These are phyloP conservation scores for Coemansia brasiliensis DNA, from an alignment of 192 early-diverging fungal genomes.

Conservation along the genomic window DNA sequence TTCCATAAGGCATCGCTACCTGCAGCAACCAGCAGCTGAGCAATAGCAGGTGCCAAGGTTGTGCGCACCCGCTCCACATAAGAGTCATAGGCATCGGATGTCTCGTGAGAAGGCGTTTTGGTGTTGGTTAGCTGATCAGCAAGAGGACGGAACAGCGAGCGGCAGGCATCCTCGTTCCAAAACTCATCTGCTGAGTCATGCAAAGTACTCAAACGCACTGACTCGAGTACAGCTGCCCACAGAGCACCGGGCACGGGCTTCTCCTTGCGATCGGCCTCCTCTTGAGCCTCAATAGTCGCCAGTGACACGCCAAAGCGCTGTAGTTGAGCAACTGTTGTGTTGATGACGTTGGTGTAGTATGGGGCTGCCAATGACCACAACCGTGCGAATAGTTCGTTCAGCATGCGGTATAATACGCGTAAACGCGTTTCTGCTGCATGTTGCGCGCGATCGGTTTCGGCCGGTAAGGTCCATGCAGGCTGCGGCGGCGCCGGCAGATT, in stretches of 20 bases:
- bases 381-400: conserved; percentile 35
- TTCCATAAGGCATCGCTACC: conserved; percentile 86
- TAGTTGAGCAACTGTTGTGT: conserved; percentile 62
- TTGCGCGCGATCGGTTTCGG: conserved; percentile 37
- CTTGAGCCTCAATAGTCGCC: conserved; percentile 44
- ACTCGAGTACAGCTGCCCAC: conserved; percentile 72
- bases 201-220: conserved; percentile 65
- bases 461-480: conserved; percentile 50
- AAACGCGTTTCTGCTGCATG: conserved; percentile 28
- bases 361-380: conserved; percentile 72
- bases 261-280: conserved; percentile 38
- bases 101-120: conserved; percentile 10
- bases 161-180: conserved; percentile 73
- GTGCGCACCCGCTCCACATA: conserved; percentile 60
- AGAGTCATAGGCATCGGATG: conserved; percentile 15
- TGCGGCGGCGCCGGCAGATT: background rate
- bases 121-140: conserved; percentile 75
- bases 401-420: conserved; percentile 44
- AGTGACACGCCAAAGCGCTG: conserved; percentile 48
- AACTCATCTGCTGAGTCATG: conserved; percentile 66
- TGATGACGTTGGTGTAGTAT: conserved; percentile 76
- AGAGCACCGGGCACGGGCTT: conserved; percentile 57
- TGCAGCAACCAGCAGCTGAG: conserved; percentile 76
- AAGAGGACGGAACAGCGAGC: conserved; percentile 70
- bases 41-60: conserved; percentile 74